Evolutionary conservation across 768 basidiomycete genomes (phyloP).

Genomic region (Mycena galopus): DNA sequence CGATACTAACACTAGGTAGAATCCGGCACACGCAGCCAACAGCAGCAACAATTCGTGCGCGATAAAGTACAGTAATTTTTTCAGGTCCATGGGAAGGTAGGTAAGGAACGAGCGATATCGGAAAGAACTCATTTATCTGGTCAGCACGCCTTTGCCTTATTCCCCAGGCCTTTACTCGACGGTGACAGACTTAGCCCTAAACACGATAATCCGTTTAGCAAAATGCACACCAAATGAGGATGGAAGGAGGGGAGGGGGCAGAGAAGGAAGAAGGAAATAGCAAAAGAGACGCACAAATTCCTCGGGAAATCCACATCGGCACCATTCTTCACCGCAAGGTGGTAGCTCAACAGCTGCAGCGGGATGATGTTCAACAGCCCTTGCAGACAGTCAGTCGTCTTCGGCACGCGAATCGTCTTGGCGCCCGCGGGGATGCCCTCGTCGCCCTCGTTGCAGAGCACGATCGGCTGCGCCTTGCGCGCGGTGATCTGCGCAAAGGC

Average conservation of each 20-base stretch:
- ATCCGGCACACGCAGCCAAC: neutral
- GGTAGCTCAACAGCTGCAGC: constrained; percentile 95
- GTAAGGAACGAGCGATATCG: constrained; percentile 15
- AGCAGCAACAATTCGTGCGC: neutral
- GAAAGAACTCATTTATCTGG: constrained; percentile 1
- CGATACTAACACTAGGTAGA: too few species aligned
- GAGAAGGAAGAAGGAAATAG: too few species aligned
- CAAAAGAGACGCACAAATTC: constrained; percentile 69
- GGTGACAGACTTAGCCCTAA: constrained; percentile 83
- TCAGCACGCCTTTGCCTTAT: neutral
- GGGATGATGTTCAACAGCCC: constrained; percentile 97
- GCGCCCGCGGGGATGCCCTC: constrained; percentile 77
- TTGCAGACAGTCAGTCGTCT: constrained; percentile 94
- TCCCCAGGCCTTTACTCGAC: constrained; percentile 63
- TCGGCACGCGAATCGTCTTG: constrained; percentile 94
- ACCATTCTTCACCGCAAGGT: constrained; percentile 94
- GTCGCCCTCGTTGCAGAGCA: constrained; percentile 96
- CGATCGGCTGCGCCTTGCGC: constrained; percentile 94
- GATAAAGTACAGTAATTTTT: constrained; percentile 45
- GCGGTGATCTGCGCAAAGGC: constrained; percentile 98
- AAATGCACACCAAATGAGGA: neutral
- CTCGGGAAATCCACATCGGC: constrained; percentile 99
- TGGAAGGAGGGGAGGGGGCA: too few species aligned
- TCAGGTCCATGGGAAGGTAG: constrained; percentile 28
- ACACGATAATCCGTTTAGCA: constrained; percentile 20